phyloP scores from a whole-genome alignment of 768 basidiomycete species.

The Candolleomyces aberdarensis region DNA sequence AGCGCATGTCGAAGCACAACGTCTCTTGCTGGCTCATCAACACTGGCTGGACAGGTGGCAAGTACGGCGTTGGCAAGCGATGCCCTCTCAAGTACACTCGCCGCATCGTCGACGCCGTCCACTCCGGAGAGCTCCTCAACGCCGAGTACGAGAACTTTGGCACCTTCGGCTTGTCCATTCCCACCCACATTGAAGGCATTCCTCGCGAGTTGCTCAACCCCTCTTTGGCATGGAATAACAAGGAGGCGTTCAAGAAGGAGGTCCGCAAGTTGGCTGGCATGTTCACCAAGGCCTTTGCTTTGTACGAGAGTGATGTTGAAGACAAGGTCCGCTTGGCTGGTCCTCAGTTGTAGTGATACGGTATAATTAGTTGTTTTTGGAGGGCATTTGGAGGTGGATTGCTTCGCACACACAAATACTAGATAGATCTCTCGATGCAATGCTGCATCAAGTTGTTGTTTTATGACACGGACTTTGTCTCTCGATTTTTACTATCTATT shows the following conservation, averaged over 20 bases:
- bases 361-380: background rate
- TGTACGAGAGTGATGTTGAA: slow-evolving; percentile 86
- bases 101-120: slow-evolving; percentile 94
- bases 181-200: slow-evolving; percentile 79
- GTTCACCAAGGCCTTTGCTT: slow-evolving; percentile 91
- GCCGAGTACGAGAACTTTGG: slow-evolving; percentile 84
- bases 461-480: background rate
- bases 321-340: slow-evolving; percentile 81
- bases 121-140: slow-evolving; percentile 85
- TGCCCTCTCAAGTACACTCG: slow-evolving; percentile 97
- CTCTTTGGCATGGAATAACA: slow-evolving; percentile 79
- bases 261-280: slow-evolving; percentile 85
- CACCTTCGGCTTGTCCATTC: slow-evolving; percentile 82
- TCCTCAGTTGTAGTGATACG: slow-evolving; percentile 36
- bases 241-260: slow-evolving; percentile 87
- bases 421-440: background rate
- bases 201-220: slow-evolving; percentile 92
- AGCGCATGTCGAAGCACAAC: slow-evolving; percentile 84
- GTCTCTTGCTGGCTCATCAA: slow-evolving; percentile 99
- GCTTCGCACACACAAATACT: background rate
- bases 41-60: slow-evolving; percentile 96
- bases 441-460: background rate
- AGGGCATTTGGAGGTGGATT: background rate
- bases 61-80: slow-evolving; percentile 87
- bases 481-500: background rate